phyloP scores from a whole-genome alignment of 2,329 filamentous ascomycete species.

The Pseudofabraea citricarpa region DNA sequence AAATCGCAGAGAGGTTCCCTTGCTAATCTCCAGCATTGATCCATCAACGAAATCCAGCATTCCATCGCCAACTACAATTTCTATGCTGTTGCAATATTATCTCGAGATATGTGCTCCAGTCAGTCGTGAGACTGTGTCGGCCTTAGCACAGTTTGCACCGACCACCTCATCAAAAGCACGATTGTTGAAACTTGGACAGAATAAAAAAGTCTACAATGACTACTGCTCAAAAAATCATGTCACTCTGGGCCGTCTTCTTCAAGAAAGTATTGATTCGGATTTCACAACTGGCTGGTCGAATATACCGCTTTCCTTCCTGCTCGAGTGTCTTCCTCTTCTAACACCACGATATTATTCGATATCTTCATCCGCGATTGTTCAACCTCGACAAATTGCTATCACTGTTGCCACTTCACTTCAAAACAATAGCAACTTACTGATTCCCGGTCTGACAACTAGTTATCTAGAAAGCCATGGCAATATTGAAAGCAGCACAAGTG shows the following conservation, averaged over 20 bases:
- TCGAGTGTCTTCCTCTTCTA: conserved; percentile 52
- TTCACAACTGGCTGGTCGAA: conserved; percentile 26
- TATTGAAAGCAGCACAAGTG: conserved; percentile 9
- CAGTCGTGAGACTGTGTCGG: conserved; percentile 31
- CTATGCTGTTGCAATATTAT: conserved; percentile 37
- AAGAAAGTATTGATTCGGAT: neutral
- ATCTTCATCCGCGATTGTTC: conserved; percentile 45
- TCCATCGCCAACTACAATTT: conserved; percentile 18
- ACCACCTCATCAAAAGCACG: conserved; percentile 18
- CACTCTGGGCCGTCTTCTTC: conserved; percentile 12
- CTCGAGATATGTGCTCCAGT: conserved; percentile 40
- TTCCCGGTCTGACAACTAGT: conserved; percentile 31
- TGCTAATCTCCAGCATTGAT: conserved; percentile 11
- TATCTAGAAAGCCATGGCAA: conserved; percentile 28
- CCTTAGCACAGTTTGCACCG: conserved; percentile 35
- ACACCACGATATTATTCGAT: conserved; percentile 58
- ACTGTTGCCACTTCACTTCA: conserved; percentile 31
- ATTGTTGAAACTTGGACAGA: conserved; percentile 4
- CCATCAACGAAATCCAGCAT: conserved; percentile 6
- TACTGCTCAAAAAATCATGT: conserved; percentile 7
- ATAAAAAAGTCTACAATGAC: conserved; percentile 9
- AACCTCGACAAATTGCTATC: conserved; percentile 37
- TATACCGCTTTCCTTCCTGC: conserved; percentile 47
- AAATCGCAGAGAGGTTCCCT: conserved; percentile 1
- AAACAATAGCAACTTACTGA: conserved; percentile 21